Percentiles rank a stretch among this genome's conserved stretches.
Evolutionary conservation across 805 yeast species (phyloP).

Genomic region (Starmera quercuum): DNA sequence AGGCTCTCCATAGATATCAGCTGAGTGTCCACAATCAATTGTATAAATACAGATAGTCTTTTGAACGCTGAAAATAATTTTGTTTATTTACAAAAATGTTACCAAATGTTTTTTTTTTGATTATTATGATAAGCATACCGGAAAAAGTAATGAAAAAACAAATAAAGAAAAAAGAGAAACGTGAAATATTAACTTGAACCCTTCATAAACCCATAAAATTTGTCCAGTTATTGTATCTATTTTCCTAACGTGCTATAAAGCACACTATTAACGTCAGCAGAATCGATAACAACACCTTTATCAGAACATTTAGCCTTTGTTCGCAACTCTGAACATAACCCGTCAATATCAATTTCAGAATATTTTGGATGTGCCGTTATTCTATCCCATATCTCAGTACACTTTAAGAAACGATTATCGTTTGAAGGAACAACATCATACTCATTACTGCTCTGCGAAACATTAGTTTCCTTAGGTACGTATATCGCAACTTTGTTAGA

Average conservation of each 20-base stretch:
- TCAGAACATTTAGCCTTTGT: slow-evolving; percentile 94
- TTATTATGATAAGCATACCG: too few species aligned
- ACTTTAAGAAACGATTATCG: slow-evolving; percentile 52
- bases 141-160: neutral
- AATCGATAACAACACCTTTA: slow-evolving; percentile 80
- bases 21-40: neutral
- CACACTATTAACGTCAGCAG: slow-evolving; percentile 65
- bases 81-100: too few species aligned
- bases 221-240: too few species aligned
- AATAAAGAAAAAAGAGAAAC: neutral
- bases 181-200: too few species aligned
- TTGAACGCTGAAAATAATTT: too few species aligned
- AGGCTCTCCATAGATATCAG: slow-evolving; percentile 12
- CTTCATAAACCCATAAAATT: neutral
- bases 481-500: too few species aligned
- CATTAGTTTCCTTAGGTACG: slow-evolving; percentile 1
- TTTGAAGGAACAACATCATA: slow-evolving; percentile 61
- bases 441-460: too few species aligned
- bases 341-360: slow-evolving; percentile 89
- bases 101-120: too few species aligned
- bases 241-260: too few species aligned
- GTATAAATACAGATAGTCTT: neutral
- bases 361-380: slow-evolving; percentile 91
- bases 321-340: slow-evolving; percentile 83
- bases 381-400: slow-evolving; percentile 95